Percentiles rank a stretch among this genome's conserved stretches.
These are phyloP conservation scores for Durio zibethinus DNA, from an alignment of 345 rosid species.

Conservation along the genomic window DNA sequence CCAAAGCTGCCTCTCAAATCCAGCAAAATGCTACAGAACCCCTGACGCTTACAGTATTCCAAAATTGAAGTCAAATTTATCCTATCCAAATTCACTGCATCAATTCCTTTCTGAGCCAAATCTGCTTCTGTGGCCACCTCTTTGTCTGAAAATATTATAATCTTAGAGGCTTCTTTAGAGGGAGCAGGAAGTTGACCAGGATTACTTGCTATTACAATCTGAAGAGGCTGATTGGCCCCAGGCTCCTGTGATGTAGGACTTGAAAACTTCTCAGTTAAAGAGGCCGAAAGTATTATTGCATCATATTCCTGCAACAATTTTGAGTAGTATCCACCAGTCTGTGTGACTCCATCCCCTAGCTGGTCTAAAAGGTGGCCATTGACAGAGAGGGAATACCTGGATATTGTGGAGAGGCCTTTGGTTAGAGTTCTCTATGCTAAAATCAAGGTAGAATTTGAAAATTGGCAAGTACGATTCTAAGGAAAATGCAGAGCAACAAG, in stretches of 20 bases:
- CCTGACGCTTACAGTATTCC: constrained; percentile 46
- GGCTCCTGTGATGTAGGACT: constrained; percentile 54
- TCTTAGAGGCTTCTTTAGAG: constrained; percentile 34
- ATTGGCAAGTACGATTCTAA: background rate
- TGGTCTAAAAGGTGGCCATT: constrained; percentile 52
- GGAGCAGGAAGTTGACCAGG: constrained; percentile 25
- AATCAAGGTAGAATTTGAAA: background rate
- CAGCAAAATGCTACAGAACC: constrained; percentile 59
- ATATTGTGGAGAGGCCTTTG: constrained; percentile 15
- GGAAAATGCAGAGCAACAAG: background rate
- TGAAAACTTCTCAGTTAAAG: constrained; percentile 32
- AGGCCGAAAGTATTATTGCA: constrained; percentile 53
- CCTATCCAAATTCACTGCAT: constrained; percentile 45
- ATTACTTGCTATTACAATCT: constrained; percentile 39
- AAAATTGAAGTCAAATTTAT: constrained; percentile 45
- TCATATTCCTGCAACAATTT: constrained; percentile 71
- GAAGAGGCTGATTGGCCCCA: constrained; percentile 57
- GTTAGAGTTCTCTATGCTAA: background rate
- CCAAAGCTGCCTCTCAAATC: constrained; percentile 51
- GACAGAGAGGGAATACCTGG: constrained; percentile 64
- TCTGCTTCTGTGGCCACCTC: constrained; percentile 30
- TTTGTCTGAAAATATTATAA: constrained; percentile 39
- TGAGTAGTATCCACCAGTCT: constrained; percentile 68
- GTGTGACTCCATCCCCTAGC: constrained; percentile 57
- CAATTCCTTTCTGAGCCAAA: constrained; percentile 30